Evolutionary conservation across 768 basidiomycete species (phyloP), one percentile per base, ranked within the genome.

Genomic region (Leccinum boreale): DNA sequence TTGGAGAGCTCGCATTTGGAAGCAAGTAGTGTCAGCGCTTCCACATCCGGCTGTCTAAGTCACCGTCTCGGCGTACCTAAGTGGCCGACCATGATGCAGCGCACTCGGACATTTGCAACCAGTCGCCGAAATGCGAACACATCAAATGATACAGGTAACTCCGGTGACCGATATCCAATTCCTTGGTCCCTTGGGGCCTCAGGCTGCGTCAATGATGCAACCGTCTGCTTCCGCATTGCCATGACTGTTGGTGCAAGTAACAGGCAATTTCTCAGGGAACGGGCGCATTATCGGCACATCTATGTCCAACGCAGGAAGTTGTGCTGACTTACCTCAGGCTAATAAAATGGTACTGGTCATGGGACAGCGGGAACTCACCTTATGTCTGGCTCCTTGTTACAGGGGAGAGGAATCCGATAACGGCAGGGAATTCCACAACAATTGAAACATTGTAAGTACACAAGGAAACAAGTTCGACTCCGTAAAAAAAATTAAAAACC

Each of bases 301-400:
- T 33, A 26, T 39, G 31, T 42, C 29, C 31, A 44, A 24, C n/a
- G 21, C 21, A 46, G 19, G 45, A 17, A 28, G 12, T 23, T 19
- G 6, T 57, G 63, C 64, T 59, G 50, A 59, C 61, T 63, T 50
- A 57, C 65, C 58, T 64, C 29, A 31, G 29, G 10, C 29, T 11
- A 26, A 10, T 28, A 9, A 39, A 3, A 39, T 9, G 36, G 36
- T 8, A 21, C 50, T 35, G 48, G 31, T 15, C n/a, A 39, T 19
- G 19, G 24, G 17, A 23, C 26, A 46, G n/a, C 12, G 15, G 5
- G 12, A 4, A 53, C 64, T 67, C 58, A 59, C 67, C 63, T 67
- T 45, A 28, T 10, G 7, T 48, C 33, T 17, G 19, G 11, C 26
- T 42, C 19, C 44, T 55, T 42, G n/a, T 19, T 23, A 52, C 5